Evolutionary conservation across 1,139 yeast species (phyloP), one percentile per base, ranked within the genome.

Genomic region (Yamadazyma buinensis): DNA sequence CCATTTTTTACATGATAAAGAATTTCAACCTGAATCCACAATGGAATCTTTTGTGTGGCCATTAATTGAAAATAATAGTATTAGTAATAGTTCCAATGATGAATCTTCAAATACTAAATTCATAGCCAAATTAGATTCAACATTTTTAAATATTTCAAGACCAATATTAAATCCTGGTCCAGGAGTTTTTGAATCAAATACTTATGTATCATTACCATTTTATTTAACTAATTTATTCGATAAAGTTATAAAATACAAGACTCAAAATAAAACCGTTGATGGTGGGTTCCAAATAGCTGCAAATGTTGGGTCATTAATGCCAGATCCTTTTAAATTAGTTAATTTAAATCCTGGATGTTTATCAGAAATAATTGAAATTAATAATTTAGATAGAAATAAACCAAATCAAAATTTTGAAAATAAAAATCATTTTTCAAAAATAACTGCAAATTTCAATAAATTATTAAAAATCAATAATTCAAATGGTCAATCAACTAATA

Each of bases 291-390:
- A 77, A 29, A 64, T 77, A 22, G 83, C 80, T 0, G 78, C 81
- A 29, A 66, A 67, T 33, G 63, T 76, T 20, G 75, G 75, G 41
- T 77, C 82, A 0, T 55, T 77, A 39, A 45, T 55, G 28, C 72
- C 76, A 9, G 84, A 77, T 47, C 75, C 77, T 1, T 76, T 69
- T 47, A 64, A 65, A 38, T 58, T 63, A 31, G 77, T 75, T 15
- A 76, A 69, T 45, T 52, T 75, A 37, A 75, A 71, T 28, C 81
- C 82, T 0, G 80, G 83, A 0, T 75, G 81, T 44, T 43, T 72
- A 21, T 54, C 70, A 1, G 49, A 52, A 11, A 46, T 60, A 2
- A 23, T 59, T 6, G 55, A 50, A 4, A 31, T 55, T 12, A 37
- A 46, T 27, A 45, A 41, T 29, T 29, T 38, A 24, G 28, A 38